phyloP scores from a whole-genome alignment of 306 rosid species.

The Hippophae gyantsensis region DNA sequence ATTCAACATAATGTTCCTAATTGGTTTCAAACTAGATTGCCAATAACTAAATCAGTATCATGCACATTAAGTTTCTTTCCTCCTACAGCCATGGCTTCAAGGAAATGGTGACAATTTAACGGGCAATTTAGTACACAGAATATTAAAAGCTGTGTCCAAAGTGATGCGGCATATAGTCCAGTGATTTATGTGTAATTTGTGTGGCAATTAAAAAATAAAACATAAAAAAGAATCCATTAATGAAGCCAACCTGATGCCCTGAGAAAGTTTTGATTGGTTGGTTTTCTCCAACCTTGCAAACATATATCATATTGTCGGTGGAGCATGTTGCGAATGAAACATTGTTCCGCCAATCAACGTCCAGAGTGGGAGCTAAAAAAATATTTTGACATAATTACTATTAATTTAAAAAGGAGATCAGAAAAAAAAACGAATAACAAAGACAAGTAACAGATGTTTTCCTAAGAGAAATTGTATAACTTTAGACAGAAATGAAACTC shows the following conservation, averaged over 20 bases:
- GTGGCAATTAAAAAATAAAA: not conserved
- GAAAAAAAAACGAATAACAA: not conserved
- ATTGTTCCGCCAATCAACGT: slow-evolving; percentile 59
- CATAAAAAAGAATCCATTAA: slow-evolving; percentile 4
- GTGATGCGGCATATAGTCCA: not conserved
- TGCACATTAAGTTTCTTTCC: too few relatives aligned
- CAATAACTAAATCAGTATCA: too few relatives aligned
- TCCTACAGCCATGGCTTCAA: too few relatives aligned
- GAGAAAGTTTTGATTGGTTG: slow-evolving; percentile 50
- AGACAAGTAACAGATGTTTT: not conserved
- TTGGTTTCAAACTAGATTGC: too few relatives aligned
- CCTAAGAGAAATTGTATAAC: not conserved
- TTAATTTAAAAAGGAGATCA: not conserved
- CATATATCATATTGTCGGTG: slow-evolving; percentile 50
- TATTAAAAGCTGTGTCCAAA: not conserved
- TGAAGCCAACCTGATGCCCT: slow-evolving; percentile 47
- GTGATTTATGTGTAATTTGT: not conserved
- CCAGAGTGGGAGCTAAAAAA: slow-evolving; percentile 56
- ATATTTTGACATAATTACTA: slow-evolving; percentile 1
- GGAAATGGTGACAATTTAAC: too few relatives aligned
- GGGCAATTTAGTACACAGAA: too few relatives aligned
- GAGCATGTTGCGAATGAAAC: slow-evolving; percentile 59
- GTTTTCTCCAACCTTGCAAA: slow-evolving; percentile 58
- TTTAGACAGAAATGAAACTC: not conserved
- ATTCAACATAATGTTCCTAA: too few relatives aligned